Evolutionary conservation across 1,284 basidiomycete species (phyloP).

Genomic region (Trametes versicolor): DNA sequence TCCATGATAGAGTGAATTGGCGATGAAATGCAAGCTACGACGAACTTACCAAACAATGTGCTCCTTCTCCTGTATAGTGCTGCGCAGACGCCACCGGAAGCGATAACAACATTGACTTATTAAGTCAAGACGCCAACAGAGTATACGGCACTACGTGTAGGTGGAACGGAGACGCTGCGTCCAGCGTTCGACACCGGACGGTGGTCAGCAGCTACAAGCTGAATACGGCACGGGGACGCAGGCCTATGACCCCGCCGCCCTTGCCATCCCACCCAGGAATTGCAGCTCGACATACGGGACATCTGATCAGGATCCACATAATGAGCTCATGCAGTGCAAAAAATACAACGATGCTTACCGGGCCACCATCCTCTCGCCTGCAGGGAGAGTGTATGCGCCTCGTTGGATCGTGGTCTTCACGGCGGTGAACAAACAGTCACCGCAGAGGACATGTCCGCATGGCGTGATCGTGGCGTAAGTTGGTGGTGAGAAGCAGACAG

Average conservation of each 20-base stretch:
- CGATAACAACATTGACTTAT: not conserved
- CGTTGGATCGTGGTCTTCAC: constrained; percentile 70
- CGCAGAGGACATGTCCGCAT: constrained; percentile 82
- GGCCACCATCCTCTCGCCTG: constrained; percentile 37
- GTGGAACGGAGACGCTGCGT: not conserved
- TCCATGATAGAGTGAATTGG: not conserved
- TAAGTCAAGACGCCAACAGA: no score
- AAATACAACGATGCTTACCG: constrained; percentile 33
- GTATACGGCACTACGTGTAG: not conserved
- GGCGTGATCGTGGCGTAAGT: constrained; percentile 79
- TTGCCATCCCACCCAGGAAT: constrained; percentile 53
- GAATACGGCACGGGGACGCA: constrained; percentile 47
- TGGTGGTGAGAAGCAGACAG: constrained; percentile 81
- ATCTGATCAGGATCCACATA: constrained; percentile 37
- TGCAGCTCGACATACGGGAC: constrained; percentile 52
- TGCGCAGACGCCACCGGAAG: not conserved
- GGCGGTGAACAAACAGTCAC: constrained; percentile 77
- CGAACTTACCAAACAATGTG: not conserved
- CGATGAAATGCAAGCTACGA: not conserved
- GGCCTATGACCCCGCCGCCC: constrained; percentile 52
- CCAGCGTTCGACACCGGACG: not conserved
- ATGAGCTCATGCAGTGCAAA: not conserved
- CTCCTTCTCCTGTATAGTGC: not conserved
- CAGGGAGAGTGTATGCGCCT: constrained; percentile 51
- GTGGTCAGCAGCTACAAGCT: constrained; percentile 21